A percentile compares a stretch with the other conserved stretches of the same genome.
Conservation (phyloP, 169 alveolate genomes). For the Plasmodium fragile region DNA sequence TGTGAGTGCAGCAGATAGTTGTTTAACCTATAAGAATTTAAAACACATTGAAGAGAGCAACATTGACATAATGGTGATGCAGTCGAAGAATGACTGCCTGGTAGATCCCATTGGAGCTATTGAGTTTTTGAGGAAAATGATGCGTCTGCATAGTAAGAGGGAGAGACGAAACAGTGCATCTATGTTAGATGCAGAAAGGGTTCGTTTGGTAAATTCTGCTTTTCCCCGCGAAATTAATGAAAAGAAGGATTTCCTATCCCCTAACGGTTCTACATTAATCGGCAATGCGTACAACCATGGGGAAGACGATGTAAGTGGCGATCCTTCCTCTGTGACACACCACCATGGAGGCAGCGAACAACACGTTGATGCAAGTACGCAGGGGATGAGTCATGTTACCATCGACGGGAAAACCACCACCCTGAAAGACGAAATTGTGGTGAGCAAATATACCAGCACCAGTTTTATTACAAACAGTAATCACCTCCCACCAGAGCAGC, state of each 20-base stretch:
- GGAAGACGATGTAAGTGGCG: background rate
- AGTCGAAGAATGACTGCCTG: slow-evolving; percentile 49
- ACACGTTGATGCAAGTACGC: background rate
- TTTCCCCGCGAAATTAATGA: background rate
- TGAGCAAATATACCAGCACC: background rate
- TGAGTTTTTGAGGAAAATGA: slow-evolving; percentile 24
- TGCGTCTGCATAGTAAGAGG: slow-evolving; percentile 14
- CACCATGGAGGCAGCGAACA: background rate
- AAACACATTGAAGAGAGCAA: slow-evolving; percentile 52
- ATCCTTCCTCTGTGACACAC: background rate
- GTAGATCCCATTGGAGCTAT: slow-evolving; percentile 51
- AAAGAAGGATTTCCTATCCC: background rate
- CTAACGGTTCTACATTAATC: background rate
- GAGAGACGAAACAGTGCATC: slow-evolving; percentile 9
- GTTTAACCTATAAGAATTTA: slow-evolving; percentile 7
- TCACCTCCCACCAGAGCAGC: background rate
- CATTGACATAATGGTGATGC: slow-evolving; percentile 41
- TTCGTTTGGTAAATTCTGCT: background rate
- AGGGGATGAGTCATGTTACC: background rate
- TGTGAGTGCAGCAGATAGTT: slow-evolving; percentile 62
- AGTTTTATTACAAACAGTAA: background rate
- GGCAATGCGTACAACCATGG: background rate
- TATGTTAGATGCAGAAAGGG: slow-evolving; percentile 2
- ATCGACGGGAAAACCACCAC: background rate
- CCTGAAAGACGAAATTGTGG: background rate